phyloP scores from a whole-genome alignment of 2,329 filamentous ascomycete genomes.

The Hymenoscyphus occultus region DNA sequence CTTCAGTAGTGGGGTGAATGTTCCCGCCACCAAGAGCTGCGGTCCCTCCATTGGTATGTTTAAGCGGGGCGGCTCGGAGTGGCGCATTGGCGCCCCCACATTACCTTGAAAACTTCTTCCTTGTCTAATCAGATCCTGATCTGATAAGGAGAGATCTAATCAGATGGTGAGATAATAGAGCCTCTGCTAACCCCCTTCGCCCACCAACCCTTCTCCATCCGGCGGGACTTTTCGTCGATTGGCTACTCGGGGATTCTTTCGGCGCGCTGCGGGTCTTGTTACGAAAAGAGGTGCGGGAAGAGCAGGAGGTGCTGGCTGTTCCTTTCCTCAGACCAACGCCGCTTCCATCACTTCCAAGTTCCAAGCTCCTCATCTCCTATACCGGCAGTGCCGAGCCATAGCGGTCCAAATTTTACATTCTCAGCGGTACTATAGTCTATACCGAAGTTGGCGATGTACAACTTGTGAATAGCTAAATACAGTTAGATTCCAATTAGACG shows the following conservation, averaged over 20 bases:
- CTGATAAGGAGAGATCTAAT: not conserved
- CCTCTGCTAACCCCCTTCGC: not conserved
- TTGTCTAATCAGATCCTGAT: conserved; percentile 1
- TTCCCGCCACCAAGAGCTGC: no score
- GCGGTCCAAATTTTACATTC: not conserved
- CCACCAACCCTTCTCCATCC: not conserved
- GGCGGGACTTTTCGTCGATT: not conserved
- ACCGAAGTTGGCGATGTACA: not conserved
- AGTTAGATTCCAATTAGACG: not conserved
- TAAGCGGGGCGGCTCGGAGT: not conserved
- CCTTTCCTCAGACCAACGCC: not conserved
- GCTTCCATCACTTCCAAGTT: not conserved
- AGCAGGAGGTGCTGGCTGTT: not conserved
- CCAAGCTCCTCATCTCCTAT: not conserved
- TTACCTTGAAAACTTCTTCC: not conserved
- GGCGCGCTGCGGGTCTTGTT: not conserved
- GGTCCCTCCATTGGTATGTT: no score
- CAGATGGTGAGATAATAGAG: not conserved
- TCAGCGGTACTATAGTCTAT: not conserved
- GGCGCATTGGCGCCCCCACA: not conserved
- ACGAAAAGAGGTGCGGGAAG: not conserved
- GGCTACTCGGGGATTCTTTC: not conserved
- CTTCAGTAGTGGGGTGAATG: no score
- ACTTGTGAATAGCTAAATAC: not conserved
- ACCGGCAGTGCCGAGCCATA: not conserved